These are phyloP conservation scores for Pluteus cervinus DNA, from an alignment of 768 basidiomycete species.

Conservation along the genomic window DNA sequence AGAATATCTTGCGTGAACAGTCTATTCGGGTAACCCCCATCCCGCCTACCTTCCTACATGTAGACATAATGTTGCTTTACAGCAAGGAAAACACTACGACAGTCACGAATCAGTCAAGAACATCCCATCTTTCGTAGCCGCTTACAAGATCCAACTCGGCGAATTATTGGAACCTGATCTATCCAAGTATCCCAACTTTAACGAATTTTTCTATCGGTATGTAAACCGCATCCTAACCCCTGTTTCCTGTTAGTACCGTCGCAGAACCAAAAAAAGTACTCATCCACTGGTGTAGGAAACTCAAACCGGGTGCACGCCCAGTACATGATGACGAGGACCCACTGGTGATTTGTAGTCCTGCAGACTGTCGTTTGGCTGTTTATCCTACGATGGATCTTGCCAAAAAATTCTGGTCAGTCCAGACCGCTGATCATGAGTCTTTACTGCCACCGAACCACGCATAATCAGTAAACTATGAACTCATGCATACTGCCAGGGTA, in stretches of 20 bases:
- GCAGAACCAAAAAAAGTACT: too few relatives aligned
- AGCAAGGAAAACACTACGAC: conserved; percentile 57
- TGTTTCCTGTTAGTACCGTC: too few relatives aligned
- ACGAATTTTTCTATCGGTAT: conserved; percentile 68
- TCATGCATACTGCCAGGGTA: conserved; percentile 35
- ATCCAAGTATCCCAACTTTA: conserved; percentile 60
- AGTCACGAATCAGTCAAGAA: conserved; percentile 41
- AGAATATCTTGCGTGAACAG: conserved; percentile 45
- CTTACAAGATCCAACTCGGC: conserved; percentile 45
- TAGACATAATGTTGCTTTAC: conserved; percentile 3
- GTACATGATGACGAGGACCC: conserved; percentile 50
- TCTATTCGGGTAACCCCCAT: conserved; percentile 38
- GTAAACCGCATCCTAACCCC: background rate
- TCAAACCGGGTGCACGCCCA: conserved; percentile 55
- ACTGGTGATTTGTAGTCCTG: conserved; percentile 51
- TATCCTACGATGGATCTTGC: conserved; percentile 54
- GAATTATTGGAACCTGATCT: conserved; percentile 65
- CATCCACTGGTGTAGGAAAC: conserved; percentile 32
- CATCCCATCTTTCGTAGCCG: conserved; percentile 50
- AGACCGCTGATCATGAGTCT: too few relatives aligned
- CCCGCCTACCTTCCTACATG: background rate
- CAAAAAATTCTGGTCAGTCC: conserved; percentile 57
- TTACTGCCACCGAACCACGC: too few relatives aligned
- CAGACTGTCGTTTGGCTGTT: conserved; percentile 72
- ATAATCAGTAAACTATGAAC: too few relatives aligned